A percentile compares a stretch with the other conserved stretches of the same genome.
phyloP scores from a whole-genome alignment of 164 flowering plant genomes.

The Piper betle region DNA sequence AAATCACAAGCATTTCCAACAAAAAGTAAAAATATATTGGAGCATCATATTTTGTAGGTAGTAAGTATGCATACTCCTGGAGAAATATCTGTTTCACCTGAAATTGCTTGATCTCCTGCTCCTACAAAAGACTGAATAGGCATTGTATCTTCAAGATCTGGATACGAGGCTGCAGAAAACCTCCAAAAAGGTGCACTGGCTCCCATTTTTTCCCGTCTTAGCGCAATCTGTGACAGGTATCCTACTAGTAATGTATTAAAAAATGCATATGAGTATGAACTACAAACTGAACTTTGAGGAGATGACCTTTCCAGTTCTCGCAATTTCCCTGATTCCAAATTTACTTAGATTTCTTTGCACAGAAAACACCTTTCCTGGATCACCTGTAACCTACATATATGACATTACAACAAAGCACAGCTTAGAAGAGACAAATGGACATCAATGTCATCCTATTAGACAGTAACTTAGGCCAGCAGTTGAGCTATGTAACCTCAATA shows the following conservation, averaged over 20 bases:
- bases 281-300: background rate
- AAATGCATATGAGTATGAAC: background rate
- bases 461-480: background rate
- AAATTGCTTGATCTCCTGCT: constrained; percentile 6
- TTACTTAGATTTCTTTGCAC: constrained; percentile 61
- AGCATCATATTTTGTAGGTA: background rate
- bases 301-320: constrained; percentile 91
- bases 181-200: constrained; percentile 94
- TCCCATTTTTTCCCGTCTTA: constrained; percentile 88
- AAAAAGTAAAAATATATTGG: too few species aligned
- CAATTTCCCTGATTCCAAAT: constrained; percentile 82
- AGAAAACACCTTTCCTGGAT: constrained; percentile 96
- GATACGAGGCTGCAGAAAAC: constrained; percentile 94
- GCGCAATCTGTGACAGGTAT: constrained; percentile 57
- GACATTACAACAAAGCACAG: background rate
- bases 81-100: constrained; percentile 18
- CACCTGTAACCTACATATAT: constrained; percentile 77
- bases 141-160: constrained; percentile 52
- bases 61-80: constrained; percentile 31
- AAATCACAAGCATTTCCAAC: too few species aligned
- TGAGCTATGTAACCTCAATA: constrained; percentile 48
- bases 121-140: constrained; percentile 18
- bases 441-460: background rate
- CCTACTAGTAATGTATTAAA: constrained; percentile 1
- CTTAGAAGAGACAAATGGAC: background rate